Evolutionary conservation across 1,284 basidiomycete species (phyloP), one percentile per base, ranked within the genome.

Genomic region (Trametes versicolor): DNA sequence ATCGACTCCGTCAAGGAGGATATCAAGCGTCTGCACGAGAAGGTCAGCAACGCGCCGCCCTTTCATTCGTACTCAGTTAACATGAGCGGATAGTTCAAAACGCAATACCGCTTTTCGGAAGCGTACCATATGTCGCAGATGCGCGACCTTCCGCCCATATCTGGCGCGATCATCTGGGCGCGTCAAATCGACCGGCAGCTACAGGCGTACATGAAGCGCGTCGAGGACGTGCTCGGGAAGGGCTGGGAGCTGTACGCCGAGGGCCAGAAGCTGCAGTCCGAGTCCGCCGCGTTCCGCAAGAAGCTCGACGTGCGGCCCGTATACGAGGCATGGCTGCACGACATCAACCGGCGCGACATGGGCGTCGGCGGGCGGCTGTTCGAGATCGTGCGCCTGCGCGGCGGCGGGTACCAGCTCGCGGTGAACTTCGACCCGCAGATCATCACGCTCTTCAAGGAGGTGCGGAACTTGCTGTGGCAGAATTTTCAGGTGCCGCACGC

Each of bases 161-260:
- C 97, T 3, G 96, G 97, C 32, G 95, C 98, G 17, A 98, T 99
- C 78, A 95, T 98, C 73, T 99, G 98, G 97, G 97, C 97, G 0
- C 88, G 93, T 10, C 97, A 99, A 81, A 99, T 99, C 70, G 97
- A 99, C 75, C 90, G 96, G 8, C 98, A 99, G 77, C 88, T 99
- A 15, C 85, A 94, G 70, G 92, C 95, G 2, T 99, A 99, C 82
- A 99, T 99, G 96, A 98, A 97, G 78, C 94, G 97, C n/a, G 97
- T 99, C 58, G 97, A 99, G 76, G 97, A 99, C 76, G 98, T 99
- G 2, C 90, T 99, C 13, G 98, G 97, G 10, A 96, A 96, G 78
- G 97, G 96, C 8, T 99, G 97, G 97, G 97, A 98, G 77, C 89
- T 96, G 67, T 99, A 99, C 72, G 96, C 97, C n/a, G 97, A 99